phyloP scores from a whole-genome alignment of 2,329 filamentous ascomycete genomes.

The Colletotrichum spinosum region DNA sequence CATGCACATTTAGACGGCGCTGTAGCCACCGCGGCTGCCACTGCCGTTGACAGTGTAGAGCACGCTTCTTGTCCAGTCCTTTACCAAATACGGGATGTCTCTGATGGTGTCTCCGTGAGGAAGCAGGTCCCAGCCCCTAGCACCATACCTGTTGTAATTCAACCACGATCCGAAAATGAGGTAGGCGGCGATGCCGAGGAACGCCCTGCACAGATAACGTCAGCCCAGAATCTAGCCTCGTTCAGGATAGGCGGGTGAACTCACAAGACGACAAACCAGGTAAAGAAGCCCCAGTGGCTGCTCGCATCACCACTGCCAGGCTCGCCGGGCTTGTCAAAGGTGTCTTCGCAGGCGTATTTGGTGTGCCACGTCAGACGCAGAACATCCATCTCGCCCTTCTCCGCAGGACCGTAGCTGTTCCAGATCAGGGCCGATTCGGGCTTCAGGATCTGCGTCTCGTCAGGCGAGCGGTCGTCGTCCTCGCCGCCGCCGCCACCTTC shows the following conservation, averaged over 20 bases:
- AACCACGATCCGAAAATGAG: slow-evolving; percentile 99
- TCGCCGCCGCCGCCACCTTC: slow-evolving; percentile 50
- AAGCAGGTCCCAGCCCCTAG: slow-evolving; percentile 92
- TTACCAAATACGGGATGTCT: slow-evolving; percentile 90
- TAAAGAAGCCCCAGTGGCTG: slow-evolving; percentile 91
- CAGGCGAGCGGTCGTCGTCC: slow-evolving; percentile 46
- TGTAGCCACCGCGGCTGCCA: slow-evolving; percentile 90
- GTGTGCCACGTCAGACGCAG: slow-evolving; percentile 87
- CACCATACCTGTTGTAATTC: slow-evolving; percentile 97
- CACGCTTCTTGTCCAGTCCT: slow-evolving; percentile 86
- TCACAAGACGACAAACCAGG: slow-evolving; percentile 95
- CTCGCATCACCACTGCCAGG: slow-evolving; percentile 57
- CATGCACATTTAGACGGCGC: slow-evolving; percentile 75
- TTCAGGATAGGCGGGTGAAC: slow-evolving; percentile 49
- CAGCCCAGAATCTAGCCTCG: slow-evolving; percentile 35
- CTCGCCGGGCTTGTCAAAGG: slow-evolving; percentile 51
- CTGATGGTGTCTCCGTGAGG: slow-evolving; percentile 93
- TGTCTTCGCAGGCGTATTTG: slow-evolving; percentile 82
- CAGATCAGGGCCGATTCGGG: slow-evolving; percentile 77
- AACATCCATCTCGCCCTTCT: slow-evolving; percentile 68
- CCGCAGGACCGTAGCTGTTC: slow-evolving; percentile 75
- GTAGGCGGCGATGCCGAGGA: slow-evolving; percentile 87
- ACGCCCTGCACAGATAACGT: slow-evolving; percentile 68
- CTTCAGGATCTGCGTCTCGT: slow-evolving; percentile 65
- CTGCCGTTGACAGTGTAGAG: slow-evolving; percentile 86